These are phyloP conservation scores for Exserohilum turcica DNA, from an alignment of 2,329 filamentous ascomycete species.

Conservation along the genomic window DNA sequence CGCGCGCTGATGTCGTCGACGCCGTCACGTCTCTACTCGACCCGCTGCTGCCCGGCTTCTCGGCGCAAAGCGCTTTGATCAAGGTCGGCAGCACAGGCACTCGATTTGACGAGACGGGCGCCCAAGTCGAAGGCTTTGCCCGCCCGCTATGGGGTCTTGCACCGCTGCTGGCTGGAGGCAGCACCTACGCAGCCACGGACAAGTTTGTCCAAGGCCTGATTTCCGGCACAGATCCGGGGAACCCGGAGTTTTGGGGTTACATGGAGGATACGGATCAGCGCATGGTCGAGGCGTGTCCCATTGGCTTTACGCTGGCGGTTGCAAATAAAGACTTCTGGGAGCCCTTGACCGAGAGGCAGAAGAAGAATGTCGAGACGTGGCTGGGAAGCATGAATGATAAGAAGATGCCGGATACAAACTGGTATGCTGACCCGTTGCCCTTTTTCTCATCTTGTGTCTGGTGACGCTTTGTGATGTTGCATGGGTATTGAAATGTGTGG, in stretches of 20 bases:
- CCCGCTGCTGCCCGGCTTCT: conserved; percentile 74
- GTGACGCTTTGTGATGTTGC: not conserved
- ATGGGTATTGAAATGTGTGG: conserved; percentile 30
- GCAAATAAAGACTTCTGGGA: conserved; percentile 69
- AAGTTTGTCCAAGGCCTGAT: conserved; percentile 74
- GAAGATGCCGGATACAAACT: conserved; percentile 71
- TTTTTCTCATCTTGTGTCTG: not conserved
- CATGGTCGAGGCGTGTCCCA: conserved; percentile 84
- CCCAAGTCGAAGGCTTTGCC: conserved; percentile 76
- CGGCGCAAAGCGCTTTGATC: conserved; percentile 67
- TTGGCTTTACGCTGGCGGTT: conserved; percentile 75
- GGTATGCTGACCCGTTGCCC: conserved; percentile 44
- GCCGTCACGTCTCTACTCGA: conserved; percentile 64
- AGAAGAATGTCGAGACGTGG: conserved; percentile 71
- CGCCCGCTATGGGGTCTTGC: conserved; percentile 78
- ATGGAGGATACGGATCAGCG: conserved; percentile 78
- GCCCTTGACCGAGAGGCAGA: conserved; percentile 65
- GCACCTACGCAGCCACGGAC: conserved; percentile 65
- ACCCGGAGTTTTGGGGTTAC: conserved; percentile 75
- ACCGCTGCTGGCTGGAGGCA: conserved; percentile 70
- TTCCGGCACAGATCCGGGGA: conserved; percentile 71
- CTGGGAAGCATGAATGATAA: conserved; percentile 79
- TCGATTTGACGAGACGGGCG: conserved; percentile 76
- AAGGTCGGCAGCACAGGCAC: conserved; percentile 74
- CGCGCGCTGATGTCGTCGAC: conserved; percentile 50